These are phyloP conservation scores for Picochlorum sp. DNA, from an alignment of 139 green algal species.

Conservation along the genomic window DNA sequence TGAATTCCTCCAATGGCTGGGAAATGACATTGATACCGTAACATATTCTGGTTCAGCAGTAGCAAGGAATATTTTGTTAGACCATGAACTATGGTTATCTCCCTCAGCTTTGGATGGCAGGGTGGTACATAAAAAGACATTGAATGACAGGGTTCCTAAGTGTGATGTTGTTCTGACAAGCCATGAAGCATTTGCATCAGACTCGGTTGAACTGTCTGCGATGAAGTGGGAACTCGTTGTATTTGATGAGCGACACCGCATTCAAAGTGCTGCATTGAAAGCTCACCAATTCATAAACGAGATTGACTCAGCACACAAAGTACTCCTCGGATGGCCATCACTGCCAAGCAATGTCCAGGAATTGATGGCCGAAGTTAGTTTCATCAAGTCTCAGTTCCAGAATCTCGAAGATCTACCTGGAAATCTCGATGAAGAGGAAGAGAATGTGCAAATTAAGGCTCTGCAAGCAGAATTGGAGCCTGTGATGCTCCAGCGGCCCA, in stretches of 20 bases:
- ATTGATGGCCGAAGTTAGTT: conserved; percentile 23
- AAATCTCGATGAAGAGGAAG: conserved; percentile 15
- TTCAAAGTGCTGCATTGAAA: conserved; percentile 26
- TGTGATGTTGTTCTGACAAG: conserved; percentile 60
- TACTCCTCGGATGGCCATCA: conserved; percentile 34
- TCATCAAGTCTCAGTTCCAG: conserved; percentile 29
- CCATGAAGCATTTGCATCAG: conserved; percentile 50
- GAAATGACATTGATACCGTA: conserved; percentile 36
- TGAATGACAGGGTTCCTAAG: conserved; percentile 41
- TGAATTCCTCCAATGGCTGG: conserved; percentile 29
- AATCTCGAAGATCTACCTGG: conserved; percentile 19
- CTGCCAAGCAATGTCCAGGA: conserved; percentile 12
- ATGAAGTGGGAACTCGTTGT: conserved; percentile 58
- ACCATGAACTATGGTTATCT: conserved; percentile 77
- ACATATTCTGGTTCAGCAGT: conserved; percentile 43
- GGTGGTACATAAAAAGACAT: conserved; percentile 6
- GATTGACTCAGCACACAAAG: conserved; percentile 24
- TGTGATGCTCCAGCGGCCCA: conserved; percentile 12
- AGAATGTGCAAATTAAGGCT: conserved; percentile 15
- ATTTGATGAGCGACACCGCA: conserved; percentile 58
- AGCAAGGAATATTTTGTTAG: conserved; percentile 44
- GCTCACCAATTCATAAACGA: conserved; percentile 30
- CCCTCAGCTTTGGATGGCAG: conserved; percentile 46
- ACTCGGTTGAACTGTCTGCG: conserved; percentile 35
- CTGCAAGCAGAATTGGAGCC: conserved; percentile 25